These are phyloP conservation scores for Dioszegia hungarica DNA, from an alignment of 768 basidiomycete species.

Conservation along the genomic window DNA sequence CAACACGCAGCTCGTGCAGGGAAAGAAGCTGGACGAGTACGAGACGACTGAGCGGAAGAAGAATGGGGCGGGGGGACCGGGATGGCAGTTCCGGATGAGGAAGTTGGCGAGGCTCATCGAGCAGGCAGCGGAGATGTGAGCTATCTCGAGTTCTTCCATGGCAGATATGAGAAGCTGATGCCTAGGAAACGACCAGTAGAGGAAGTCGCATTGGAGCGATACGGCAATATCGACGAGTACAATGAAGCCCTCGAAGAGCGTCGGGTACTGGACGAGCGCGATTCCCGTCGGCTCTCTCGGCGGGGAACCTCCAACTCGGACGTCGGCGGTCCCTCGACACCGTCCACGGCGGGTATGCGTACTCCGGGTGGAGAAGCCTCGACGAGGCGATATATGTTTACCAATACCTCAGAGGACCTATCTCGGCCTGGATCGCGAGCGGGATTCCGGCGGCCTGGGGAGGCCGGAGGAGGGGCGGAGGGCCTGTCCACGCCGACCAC, in stretches of 20 bases:
- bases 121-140: constrained; percentile 73
- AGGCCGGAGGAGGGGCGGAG: constrained; percentile 34
- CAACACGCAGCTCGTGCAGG: constrained; percentile 54
- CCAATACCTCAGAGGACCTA: constrained; percentile 36
- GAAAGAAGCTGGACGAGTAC: constrained; percentile 49
- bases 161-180: constrained; percentile 2
- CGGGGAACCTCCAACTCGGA: constrained; percentile 51
- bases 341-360: constrained; percentile 41
- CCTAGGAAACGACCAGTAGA: constrained; percentile 39
- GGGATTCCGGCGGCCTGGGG: constrained; percentile 80
- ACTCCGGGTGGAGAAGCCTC: constrained; percentile 49
- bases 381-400: constrained; percentile 51
- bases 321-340: constrained; percentile 9
- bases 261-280: constrained; percentile 75
- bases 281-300: constrained; percentile 55
- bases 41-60: constrained; percentile 55
- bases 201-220: constrained; percentile 78
- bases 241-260: constrained; percentile 85
- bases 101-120: constrained; percentile 85
- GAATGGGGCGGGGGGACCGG: constrained; percentile 76
- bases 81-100: constrained; percentile 97
- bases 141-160: not conserved
- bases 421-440: constrained; percentile 70
- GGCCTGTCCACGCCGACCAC: too few relatives aligned
- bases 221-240: constrained; percentile 77